Conservation (phyloP, 2,329 filamentous ascomycete species). For the Aureobasidium melanogenum region DNA sequence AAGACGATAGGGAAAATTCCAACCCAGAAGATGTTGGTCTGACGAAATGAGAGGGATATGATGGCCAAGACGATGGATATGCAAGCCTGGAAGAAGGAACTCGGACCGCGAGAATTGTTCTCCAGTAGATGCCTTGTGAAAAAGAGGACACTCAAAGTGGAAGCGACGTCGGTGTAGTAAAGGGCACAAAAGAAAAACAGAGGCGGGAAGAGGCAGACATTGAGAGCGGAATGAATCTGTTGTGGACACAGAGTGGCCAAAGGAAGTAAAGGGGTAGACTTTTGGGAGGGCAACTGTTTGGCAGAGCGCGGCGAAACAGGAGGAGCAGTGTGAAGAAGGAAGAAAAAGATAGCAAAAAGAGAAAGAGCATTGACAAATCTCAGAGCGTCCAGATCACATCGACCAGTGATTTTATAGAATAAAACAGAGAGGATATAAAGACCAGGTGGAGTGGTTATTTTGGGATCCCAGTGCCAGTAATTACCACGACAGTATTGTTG, state of each 20-base stretch:
- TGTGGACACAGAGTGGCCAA: constrained; percentile 24
- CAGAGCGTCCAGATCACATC: constrained; percentile 30
- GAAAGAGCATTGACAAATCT: constrained; percentile 31
- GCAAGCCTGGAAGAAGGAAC: constrained; percentile 12
- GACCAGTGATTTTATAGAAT: constrained; percentile 28
- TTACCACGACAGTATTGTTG: constrained; percentile 72
- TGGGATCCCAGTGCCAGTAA: constrained; percentile 81
- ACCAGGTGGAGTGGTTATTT: constrained; percentile 92
- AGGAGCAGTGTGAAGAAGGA: constrained; percentile 15
- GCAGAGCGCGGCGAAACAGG: constrained; percentile 7
- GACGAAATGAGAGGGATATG: constrained; percentile 65
- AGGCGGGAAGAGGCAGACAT: constrained; percentile 76
- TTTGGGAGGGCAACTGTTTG: background rate
- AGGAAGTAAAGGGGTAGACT: constrained; percentile 20
- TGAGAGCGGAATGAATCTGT: constrained; percentile 57
- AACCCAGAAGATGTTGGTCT: constrained; percentile 97
- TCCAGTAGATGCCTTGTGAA: constrained; percentile 49
- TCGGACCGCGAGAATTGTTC: background rate
- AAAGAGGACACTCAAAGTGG: constrained; percentile 64
- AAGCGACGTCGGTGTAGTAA: constrained; percentile 90
- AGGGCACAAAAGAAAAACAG: constrained; percentile 93
- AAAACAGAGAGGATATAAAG: constrained; percentile 44
- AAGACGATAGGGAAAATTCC: constrained; percentile 61
- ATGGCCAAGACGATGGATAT: constrained; percentile 49
- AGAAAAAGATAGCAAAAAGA: constrained; percentile 27